Evolutionary conservation across 2,329 filamentous ascomycete genomes (phyloP).

Genomic region (Alternaria panax): DNA sequence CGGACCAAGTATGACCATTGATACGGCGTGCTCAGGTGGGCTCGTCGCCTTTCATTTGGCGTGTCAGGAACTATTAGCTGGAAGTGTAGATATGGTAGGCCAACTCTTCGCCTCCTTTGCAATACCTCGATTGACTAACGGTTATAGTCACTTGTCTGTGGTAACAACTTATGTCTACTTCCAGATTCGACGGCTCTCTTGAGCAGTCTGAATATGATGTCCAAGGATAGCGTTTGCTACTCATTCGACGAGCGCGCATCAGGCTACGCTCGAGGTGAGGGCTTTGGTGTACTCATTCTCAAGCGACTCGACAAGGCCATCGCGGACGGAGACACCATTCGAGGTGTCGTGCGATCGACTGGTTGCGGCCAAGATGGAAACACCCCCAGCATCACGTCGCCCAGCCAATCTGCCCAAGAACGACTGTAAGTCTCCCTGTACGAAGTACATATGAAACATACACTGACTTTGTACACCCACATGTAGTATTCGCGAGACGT

Average conservation of each 20-base stretch:
- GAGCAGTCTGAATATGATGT: conserved; percentile 31
- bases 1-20: conserved; percentile 34
- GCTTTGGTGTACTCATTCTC: conserved; percentile 50
- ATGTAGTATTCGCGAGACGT: conserved; percentile 42
- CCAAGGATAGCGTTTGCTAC: conserved; percentile 38
- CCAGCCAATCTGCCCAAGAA: conserved; percentile 55
- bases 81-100: conserved; percentile 21
- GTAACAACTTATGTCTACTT: conserved; percentile 21
- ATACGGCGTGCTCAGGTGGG: conserved; percentile 40
- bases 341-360: conserved; percentile 37
- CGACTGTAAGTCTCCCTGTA: no score
- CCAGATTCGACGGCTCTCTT: conserved; percentile 19
- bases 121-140: background rate
- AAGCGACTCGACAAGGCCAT: conserved; percentile 28
- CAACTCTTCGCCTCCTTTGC: background rate
- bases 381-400: conserved; percentile 30
- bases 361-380: conserved; percentile 31
- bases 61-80: conserved; percentile 22
- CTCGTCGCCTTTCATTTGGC: conserved; percentile 34
- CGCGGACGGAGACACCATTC: conserved; percentile 36
- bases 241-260: conserved; percentile 62
- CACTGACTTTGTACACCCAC: no score
- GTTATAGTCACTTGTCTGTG: conserved; percentile 20
- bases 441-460: no score
- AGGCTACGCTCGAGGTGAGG: conserved; percentile 71